Evolutionary conservation across 2,329 filamentous ascomycete species (phyloP).

Genomic region (Penicillium oxalicum): DNA sequence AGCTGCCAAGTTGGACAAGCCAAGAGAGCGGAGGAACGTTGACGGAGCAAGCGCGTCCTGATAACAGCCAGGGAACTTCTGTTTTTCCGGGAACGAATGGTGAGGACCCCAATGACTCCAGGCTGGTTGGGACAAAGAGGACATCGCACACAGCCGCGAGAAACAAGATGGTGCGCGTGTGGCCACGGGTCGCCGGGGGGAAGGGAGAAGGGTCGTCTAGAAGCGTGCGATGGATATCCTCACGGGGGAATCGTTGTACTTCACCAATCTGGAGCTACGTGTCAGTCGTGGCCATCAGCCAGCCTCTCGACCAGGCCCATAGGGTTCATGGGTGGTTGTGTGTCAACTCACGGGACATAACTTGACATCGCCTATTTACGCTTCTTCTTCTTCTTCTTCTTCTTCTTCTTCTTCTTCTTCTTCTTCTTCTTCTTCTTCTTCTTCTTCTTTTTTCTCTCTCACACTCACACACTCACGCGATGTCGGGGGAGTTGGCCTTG

Average conservation of each 20-base stretch:
- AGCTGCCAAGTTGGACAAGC: conserved; percentile 18
- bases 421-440: not conserved
- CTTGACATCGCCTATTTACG: conserved; percentile 8
- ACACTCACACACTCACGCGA: too few species aligned
- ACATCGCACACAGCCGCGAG: conserved; percentile 29
- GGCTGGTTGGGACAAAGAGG: conserved; percentile 32
- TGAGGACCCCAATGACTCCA: conserved; percentile 30
- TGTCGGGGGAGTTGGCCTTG: too few species aligned
- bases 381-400: conserved; percentile 1
- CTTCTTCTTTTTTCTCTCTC: not conserved
- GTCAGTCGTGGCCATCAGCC: not conserved
- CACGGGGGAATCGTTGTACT: not conserved
- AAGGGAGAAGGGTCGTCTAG: not conserved
- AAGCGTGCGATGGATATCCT: not conserved
- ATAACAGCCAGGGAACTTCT: conserved; percentile 23
- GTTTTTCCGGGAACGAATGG: conserved; percentile 26
- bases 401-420: not conserved
- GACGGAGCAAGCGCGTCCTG: conserved; percentile 19
- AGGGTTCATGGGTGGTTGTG: not conserved
- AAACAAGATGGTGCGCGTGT: not conserved
- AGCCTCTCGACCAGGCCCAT: not conserved
- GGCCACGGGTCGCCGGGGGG: not conserved
- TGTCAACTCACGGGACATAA: conserved; percentile 3
- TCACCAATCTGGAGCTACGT: not conserved
- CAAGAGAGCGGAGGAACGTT: conserved; percentile 18